Evolutionary conservation across 495 filamentous ascomycete genomes (phyloP).

Genomic region (Hypoxylon lenormandii): DNA sequence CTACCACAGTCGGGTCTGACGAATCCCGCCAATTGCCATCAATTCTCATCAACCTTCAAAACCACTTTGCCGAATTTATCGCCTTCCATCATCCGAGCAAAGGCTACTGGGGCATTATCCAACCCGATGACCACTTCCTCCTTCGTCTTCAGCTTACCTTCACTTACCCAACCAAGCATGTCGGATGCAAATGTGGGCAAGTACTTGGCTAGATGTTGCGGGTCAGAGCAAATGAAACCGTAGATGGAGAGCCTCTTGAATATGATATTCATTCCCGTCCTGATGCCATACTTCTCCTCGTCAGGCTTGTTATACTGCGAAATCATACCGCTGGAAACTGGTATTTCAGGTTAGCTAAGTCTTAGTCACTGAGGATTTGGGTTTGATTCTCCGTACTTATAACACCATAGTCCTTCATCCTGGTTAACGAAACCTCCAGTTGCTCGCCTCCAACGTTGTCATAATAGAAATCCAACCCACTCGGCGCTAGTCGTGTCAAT

Average conservation of each 20-base stretch:
- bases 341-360: neutral
- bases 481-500: conserved; percentile 71
- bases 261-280: conserved; percentile 66
- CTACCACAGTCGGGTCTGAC: neutral
- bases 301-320: conserved; percentile 75
- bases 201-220: conserved; percentile 72
- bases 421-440: conserved; percentile 73
- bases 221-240: conserved; percentile 73
- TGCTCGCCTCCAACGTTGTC: conserved; percentile 87
- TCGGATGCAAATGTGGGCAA: conserved; percentile 75
- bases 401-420: conserved; percentile 72
- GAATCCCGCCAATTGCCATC: too few species aligned
- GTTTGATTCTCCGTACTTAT: conserved; percentile 51
- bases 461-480: conserved; percentile 85
- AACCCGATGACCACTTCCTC: conserved; percentile 75
- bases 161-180: conserved; percentile 78
- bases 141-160: conserved; percentile 76
- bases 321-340: conserved; percentile 57
- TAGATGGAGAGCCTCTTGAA: conserved; percentile 56
- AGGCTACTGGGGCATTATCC: conserved; percentile 75
- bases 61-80: conserved; percentile 86
- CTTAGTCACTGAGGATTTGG: neutral
- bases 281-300: conserved; percentile 70
- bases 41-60: conserved; percentile 57
- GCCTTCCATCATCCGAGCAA: conserved; percentile 78